Evolutionary conservation across 352 stramenopile species (phyloP).

Genomic region (Pythium volutum): DNA sequence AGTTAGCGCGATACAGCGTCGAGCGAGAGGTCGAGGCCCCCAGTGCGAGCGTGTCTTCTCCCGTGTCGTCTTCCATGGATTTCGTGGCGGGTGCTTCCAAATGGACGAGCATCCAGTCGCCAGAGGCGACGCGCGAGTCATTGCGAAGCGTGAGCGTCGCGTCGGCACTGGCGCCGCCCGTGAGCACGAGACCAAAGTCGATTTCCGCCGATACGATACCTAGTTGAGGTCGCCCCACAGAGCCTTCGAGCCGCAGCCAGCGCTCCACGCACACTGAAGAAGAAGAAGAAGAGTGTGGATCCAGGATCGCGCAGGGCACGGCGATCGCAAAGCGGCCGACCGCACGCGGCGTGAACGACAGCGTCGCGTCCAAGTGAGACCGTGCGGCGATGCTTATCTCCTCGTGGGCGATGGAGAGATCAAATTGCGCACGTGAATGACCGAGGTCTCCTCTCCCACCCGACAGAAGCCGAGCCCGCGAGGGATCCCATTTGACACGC

Average conservation of each 20-base stretch:
- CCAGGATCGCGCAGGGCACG: slow-evolving; percentile 38
- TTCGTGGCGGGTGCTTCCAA: slow-evolving; percentile 24
- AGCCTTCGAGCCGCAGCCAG: slow-evolving; percentile 53
- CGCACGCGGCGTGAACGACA: slow-evolving; percentile 43
- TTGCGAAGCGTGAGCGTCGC: slow-evolving; percentile 34
- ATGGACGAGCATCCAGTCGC: slow-evolving; percentile 48
- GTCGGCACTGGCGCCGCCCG: slow-evolving; percentile 49
- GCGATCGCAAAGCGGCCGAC: slow-evolving; percentile 42
- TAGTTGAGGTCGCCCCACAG: slow-evolving; percentile 37
- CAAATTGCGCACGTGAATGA: slow-evolving; percentile 6
- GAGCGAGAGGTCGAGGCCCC: neutral
- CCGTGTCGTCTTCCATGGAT: neutral
- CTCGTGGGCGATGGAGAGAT: neutral
- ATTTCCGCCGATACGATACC: slow-evolving; percentile 49
- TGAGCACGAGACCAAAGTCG: slow-evolving; percentile 74
- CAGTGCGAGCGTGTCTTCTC: neutral
- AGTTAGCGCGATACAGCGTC: slow-evolving; percentile 28
- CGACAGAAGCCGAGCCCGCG: slow-evolving; percentile 11
- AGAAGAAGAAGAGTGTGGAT: neutral
- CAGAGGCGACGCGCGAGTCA: slow-evolving; percentile 21
- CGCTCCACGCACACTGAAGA: slow-evolving; percentile 29
- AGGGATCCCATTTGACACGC: slow-evolving; percentile 33
- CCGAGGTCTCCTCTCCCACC: neutral
- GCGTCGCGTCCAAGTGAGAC: slow-evolving; percentile 11
- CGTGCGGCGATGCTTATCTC: slow-evolving; percentile 16